A percentile compares a stretch with the other conserved stretches of the same genome.
phyloP scores from a whole-genome alignment of 305 asterid genomes.

The Fraxinus xanthoxyloides region DNA sequence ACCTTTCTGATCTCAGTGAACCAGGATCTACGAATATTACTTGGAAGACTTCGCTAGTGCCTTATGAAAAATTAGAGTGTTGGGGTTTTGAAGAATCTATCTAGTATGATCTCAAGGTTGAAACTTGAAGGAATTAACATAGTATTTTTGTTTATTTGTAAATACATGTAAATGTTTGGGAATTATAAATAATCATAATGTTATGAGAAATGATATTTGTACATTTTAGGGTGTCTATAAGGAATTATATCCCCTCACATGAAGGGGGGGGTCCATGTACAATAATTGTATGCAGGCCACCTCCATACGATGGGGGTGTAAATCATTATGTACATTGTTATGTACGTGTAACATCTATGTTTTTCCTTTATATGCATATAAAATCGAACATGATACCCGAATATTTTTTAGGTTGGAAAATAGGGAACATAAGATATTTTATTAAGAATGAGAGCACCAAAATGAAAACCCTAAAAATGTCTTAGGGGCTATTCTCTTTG shows the following conservation, averaged over 20 bases:
- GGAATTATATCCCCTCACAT: too few species aligned
- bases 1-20: not conserved
- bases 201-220: too few species aligned
- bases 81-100: not conserved
- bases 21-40: not conserved
- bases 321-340: too few species aligned
- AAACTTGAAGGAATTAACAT: not conserved
- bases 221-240: too few species aligned
- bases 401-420: constrained; percentile 17
- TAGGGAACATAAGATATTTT: constrained; percentile 21
- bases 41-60: not conserved
- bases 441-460: constrained; percentile 26
- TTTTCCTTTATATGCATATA: not conserved
- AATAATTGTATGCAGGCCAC: too few species aligned
- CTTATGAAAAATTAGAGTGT: not conserved
- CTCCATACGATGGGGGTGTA: too few species aligned
- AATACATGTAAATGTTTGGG: not conserved
- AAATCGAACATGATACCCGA: not conserved
- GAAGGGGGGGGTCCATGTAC: too few species aligned
- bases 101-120: not conserved
- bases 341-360: too few species aligned
- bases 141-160: too few species aligned
- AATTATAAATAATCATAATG: too few species aligned
- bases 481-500: not conserved
- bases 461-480: constrained; percentile 31